Conservation (phyloP, 1,139 yeast species). For the Blastobotrys arbuscula region DNA sequence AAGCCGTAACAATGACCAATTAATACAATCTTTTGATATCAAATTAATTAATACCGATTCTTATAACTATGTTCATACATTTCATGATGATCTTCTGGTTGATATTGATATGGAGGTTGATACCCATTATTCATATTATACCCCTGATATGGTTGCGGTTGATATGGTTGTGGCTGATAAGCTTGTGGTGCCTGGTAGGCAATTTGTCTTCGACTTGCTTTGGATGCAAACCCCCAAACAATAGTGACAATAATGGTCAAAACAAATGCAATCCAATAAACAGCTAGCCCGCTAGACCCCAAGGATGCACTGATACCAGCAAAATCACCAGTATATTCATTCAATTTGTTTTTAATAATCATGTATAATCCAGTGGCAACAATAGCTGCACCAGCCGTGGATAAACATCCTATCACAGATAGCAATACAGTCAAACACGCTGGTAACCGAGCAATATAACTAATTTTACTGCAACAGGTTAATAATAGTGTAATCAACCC, state of each 20-base stretch:
- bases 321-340: conserved; percentile 7
- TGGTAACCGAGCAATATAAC: conserved; percentile 9
- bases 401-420: background rate
- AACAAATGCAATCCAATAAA: conserved; percentile 8
- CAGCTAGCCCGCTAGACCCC: conserved; percentile 11
- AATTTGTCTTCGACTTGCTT: conserved; percentile 8
- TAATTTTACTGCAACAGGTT: conserved; percentile 11
- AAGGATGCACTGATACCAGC: conserved; percentile 4
- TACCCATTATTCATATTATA: background rate
- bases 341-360: conserved; percentile 10
- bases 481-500: conserved; percentile 8
- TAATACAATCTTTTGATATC: too few relatives aligned
- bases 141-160: background rate
- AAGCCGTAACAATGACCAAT: too few relatives aligned
- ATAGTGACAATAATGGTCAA: background rate
- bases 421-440: conserved; percentile 3
- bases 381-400: conserved; percentile 3
- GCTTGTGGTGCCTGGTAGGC: conserved; percentile 3
- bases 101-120: background rate
- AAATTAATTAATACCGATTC: too few relatives aligned
- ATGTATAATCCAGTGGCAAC: conserved; percentile 10
- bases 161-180: background rate
- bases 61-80: background rate
- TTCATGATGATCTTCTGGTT: background rate
- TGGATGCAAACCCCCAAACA: conserved; percentile 7